Percentiles rank a stretch among this genome's conserved stretches.
Evolutionary conservation across 345 rosid species (phyloP).

Genomic region (Eutrema yunnanense): DNA sequence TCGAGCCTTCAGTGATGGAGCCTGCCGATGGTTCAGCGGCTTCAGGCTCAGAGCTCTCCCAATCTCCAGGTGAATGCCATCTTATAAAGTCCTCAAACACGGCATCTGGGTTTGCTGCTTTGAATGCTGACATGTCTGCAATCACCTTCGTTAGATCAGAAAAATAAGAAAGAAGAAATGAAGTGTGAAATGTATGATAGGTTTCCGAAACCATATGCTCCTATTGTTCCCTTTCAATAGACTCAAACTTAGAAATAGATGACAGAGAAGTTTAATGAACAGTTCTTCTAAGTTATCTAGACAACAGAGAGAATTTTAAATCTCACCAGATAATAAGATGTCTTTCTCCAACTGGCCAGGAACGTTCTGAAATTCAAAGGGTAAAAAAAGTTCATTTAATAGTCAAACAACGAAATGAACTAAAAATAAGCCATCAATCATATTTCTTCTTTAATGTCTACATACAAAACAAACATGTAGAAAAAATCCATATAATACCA

Average conservation of each 20-base stretch:
- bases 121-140: conserved; percentile 96
- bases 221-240: neutral
- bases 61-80: conserved; percentile 99
- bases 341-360: conserved; percentile 97
- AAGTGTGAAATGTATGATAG: neutral
- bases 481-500: neutral
- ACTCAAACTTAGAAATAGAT: neutral
- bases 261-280: neutral
- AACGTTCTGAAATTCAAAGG: conserved; percentile 65
- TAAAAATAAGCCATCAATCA: neutral
- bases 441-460: neutral
- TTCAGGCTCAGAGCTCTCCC: conserved; percentile 48
- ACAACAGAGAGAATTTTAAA: neutral
- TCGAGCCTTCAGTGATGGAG: conserved; percentile 27
- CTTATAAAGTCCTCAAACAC: conserved; percentile 94
- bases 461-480: neutral
- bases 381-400: neutral
- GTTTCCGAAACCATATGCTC: neutral
- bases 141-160: conserved; percentile 11
- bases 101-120: conserved; percentile 97
- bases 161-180: neutral
- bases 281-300: neutral
- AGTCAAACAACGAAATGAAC: neutral
- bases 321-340: conserved; percentile 68
- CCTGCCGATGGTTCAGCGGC: conserved; percentile 37